Base-by-base conservation (phyloP, 2,329 filamentous ascomycete species). In the Emergomyces pasteurianus region DNA sequence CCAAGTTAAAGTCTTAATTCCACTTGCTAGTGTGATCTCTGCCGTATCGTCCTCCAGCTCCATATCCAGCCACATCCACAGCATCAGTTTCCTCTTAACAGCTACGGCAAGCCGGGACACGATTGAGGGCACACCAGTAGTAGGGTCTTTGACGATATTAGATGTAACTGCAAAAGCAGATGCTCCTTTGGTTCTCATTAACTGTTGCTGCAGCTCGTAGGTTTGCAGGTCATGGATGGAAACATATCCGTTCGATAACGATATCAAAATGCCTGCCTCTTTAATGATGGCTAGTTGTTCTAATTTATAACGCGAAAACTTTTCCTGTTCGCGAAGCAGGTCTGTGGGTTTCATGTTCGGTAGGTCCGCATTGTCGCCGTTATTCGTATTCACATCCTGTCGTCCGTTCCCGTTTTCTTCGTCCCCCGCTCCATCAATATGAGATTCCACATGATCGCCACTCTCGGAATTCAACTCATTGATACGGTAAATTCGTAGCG, bases 11-110 rank as follows among this genome's bases (percentile, higher is more conserved):
- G 87, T 92, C 70, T 94, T 90, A 64, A 96, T 89, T 26, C 88
- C 85, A 69, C 92, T 92, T 40, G 90, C 80, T 52, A 97, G 80
- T 1, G 85, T 83, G 43, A 96, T 83, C 75, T 97, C 94, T 34
- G 79, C 79, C 0, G 87, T 84, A 40, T 94, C 85, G 3, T 83
- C 80, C 36, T 66, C 67, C 49, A 96, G 80, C 77, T 97, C 94
- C 79, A 91, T 94, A 72, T 96, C 92, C 68, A 94, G 88, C 94
- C 95, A 99, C 69, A 87, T 89, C 92, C 94, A 99, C 60, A 96
- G 76, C 63, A 97, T 74, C 58, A 99, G 80, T 68, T 89, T 89
- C 69, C 94, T 82, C 80, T 97, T 97, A 40, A 96, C 90, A 4
- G 91, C 91, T 12, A 99, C 92, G 7, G 91, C 94, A 58, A 99